Evolutionary conservation across 2,329 filamentous ascomycete species (phyloP), one percentile per base, ranked within the genome.

Genomic region (Dryadomyces quercus-mongolicae): DNA sequence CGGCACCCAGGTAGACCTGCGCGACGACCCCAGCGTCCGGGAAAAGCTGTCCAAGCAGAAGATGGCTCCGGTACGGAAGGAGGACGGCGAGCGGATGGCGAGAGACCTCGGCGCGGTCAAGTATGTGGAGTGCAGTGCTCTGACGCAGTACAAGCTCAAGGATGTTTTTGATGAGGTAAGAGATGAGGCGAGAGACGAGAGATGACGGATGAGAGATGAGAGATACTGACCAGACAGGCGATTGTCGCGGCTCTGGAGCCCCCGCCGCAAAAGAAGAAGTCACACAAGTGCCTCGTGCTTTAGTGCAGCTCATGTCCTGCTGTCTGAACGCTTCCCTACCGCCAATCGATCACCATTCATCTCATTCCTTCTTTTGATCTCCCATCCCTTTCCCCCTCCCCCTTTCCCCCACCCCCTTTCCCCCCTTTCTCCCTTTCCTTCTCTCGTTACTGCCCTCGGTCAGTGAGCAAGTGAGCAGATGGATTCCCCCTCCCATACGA

Each of bases 101-200:
- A 95, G 92, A 75, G 92, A 97, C 59, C 74, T 97, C n/a, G 90
- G 90, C 58, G 93, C 93, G 5, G 89, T 98, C 64, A 97, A 96
- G 77, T 98, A 98, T 64, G 93, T 97, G 60, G 93, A 98, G 74
- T 98, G 93, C 76, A 96, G 91, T 67, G 93, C 93, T 55, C 74
- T 98, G 70, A 97, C 93, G 59, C 93, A 98, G 75, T 96, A 91
- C 75, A 96, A 96, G 74, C 75, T 98, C 61, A 98, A 98, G 78
- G 93, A 97, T 67, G 93, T 98, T 18, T 98, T 98, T 71, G 93
- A 98, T 66, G 93, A 97, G 86, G 91, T 95, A 79, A 63, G 80
- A 31, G 25, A 31, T 31, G 25, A 31, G 25, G 8, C 25, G 25
- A 31, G 25, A 31, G 25, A 31, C 25, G 8, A 31, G 25, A 31